Percentiles rank a stretch among this genome's conserved stretches.
Evolutionary conservation across 2,329 filamentous ascomycete species (phyloP).

Genomic region (Penicillium sp.): DNA sequence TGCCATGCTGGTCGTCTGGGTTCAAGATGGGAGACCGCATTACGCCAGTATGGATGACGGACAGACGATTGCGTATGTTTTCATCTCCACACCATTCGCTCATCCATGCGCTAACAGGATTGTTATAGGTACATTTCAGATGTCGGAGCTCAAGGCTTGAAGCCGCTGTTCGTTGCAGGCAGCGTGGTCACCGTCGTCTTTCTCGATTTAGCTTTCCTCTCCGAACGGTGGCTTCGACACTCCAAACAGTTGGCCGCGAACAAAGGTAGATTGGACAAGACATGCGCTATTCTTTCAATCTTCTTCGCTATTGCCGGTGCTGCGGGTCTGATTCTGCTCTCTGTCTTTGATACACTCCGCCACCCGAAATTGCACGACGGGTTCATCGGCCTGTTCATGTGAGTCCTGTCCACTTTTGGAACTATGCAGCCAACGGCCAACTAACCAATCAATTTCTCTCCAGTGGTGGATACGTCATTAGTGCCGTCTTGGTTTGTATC

Average conservation of each 20-base stretch:
- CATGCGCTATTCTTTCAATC: conserved; percentile 41
- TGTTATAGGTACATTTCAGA: conserved; percentile 50
- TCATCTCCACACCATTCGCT: neutral
- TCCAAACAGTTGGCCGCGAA: conserved; percentile 76
- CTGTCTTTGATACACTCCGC: conserved; percentile 78
- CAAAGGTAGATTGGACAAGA: conserved; percentile 45
- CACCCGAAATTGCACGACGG: conserved; percentile 68
- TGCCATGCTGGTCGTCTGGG: conserved; percentile 61
- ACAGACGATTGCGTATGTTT: conserved; percentile 57
- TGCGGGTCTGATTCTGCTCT: conserved; percentile 75
- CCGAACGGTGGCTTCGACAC: conserved; percentile 85
- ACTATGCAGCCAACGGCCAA: neutral
- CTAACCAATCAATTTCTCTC: neutral
- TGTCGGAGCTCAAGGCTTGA: conserved; percentile 57
- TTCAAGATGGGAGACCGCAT: conserved; percentile 51
- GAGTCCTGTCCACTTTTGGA: conserved; percentile 15
- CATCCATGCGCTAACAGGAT: neutral
- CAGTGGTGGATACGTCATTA: conserved; percentile 73
- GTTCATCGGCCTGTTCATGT: conserved; percentile 80
- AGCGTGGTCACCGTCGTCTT: conserved; percentile 67
- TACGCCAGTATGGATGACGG: conserved; percentile 53
- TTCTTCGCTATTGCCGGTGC: conserved; percentile 73
- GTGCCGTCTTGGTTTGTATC: conserved; percentile 82
- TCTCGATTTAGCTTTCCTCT: conserved; percentile 75
- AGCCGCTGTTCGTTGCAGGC: conserved; percentile 64